Evolutionary conservation across 1,139 yeast species (phyloP), one percentile per base, ranked within the genome.

Genomic region (Debaryomycetaceae sp.): DNA sequence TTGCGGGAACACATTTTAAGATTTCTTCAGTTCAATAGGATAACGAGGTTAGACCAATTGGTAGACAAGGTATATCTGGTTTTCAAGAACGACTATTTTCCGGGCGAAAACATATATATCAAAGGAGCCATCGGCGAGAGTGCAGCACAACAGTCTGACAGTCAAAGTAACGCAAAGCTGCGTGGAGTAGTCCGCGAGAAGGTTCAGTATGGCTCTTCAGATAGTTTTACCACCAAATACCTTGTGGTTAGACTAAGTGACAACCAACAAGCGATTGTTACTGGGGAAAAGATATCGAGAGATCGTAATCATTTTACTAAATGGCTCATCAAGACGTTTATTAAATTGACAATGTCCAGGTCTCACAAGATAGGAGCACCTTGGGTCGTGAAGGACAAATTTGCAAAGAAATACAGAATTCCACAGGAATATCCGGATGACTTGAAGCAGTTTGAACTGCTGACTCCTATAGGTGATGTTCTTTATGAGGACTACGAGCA

Each of bases 291-390:
- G 48, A 78, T 92, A 30, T 70, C 84, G 26, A 73, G 98, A 49
- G 97, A 92, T 55, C 73, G 98, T 45, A 84, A 86, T 46, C 78
- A 84, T 42, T 91, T 89, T 64, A 91, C 97, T 6, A 92, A 92
- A 59, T 84, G 92, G 78, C 75, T 87, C 43, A 84, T 92, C 32
- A 85, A 91, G 59, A 87, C 96, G 0, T 92, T 92, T 52, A 79
- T 92, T 53, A 91, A 91, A 55, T 76, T 89, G 51, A 81, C 96
- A 5, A 80, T 92, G 51, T 75, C 87, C 4, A 77, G 96, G 50
- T 87, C 92, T 4, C 77, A 83, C 43, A 86, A 86, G 70, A 75
- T 84, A 34, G 97, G 98, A 2, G 95, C 98, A 2, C 98, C 98
- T 1, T 92, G 98, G 98, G 82, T 92, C 15, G 95, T 92, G n/a